These are phyloP conservation scores for Globisporangium nagaii DNA, from an alignment of 352 stramenopile species.

Conservation along the genomic window DNA sequence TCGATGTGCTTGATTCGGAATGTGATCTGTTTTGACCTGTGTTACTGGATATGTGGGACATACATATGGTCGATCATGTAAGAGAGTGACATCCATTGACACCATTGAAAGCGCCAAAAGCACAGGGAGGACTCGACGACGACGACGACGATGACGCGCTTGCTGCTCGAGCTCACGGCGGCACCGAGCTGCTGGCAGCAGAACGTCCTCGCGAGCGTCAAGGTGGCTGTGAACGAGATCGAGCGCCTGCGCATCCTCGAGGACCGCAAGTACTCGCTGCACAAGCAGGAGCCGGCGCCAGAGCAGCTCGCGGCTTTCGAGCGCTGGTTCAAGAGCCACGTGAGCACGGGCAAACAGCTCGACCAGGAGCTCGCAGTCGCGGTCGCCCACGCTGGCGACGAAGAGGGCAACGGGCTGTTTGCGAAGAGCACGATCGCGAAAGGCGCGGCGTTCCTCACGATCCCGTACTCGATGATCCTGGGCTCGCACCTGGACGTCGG, in stretches of 20 bases:
- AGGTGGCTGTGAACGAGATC: constrained; percentile 24
- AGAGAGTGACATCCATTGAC: too few relatives aligned
- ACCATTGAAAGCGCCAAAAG: too few relatives aligned
- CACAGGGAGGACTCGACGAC: too few relatives aligned
- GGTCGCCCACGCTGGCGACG: constrained; percentile 17
- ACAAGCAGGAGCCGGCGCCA: constrained; percentile 5
- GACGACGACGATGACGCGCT: constrained; percentile 2
- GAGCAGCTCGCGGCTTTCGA: constrained; percentile 21
- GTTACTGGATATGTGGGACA: too few relatives aligned
- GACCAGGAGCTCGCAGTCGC: constrained; percentile 7
- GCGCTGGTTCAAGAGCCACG: constrained; percentile 20
- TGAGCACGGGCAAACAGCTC: background rate
- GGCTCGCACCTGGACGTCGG: constrained; percentile 19
- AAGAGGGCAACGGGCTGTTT: constrained; percentile 25
- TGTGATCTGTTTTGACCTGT: too few relatives aligned
- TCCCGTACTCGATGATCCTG: constrained; percentile 29
- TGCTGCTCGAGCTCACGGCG: constrained; percentile 27
- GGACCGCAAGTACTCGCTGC: constrained; percentile 17
- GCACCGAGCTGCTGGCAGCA: constrained; percentile 23
- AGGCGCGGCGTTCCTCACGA: constrained; percentile 24
- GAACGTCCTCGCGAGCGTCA: constrained; percentile 22
- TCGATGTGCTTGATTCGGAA: too few relatives aligned
- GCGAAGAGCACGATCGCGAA: constrained; percentile 16
- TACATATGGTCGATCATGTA: too few relatives aligned
- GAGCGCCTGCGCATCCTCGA: constrained; percentile 15